These are phyloP conservation scores for Candida pseudofarinosa DNA, from an alignment of 805 yeast species.

Conservation along the genomic window DNA sequence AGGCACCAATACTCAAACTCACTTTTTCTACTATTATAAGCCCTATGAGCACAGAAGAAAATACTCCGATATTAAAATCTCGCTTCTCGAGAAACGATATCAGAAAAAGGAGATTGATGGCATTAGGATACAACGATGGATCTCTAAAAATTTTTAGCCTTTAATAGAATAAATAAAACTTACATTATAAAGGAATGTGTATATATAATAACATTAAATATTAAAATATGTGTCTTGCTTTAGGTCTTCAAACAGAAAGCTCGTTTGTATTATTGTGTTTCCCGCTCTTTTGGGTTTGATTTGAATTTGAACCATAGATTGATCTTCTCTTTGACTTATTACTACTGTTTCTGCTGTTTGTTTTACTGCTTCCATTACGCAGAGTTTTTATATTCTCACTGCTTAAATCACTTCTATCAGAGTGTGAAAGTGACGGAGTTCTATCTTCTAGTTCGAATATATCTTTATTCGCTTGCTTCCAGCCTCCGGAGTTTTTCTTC, in stretches of 20 bases:
- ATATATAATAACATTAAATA: background rate
- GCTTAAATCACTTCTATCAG: background rate
- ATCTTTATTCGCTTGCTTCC: background rate
- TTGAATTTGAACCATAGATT: conserved; percentile 21
- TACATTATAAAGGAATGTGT: background rate
- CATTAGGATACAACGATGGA: conserved; percentile 56
- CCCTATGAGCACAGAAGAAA: background rate
- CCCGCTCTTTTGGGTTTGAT: background rate
- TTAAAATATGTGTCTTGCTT: background rate
- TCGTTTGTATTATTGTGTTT: background rate
- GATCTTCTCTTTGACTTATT: conserved; percentile 25
- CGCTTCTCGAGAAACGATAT: conserved; percentile 7
- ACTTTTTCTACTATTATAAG: background rate
- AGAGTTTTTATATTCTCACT: conserved; percentile 1
- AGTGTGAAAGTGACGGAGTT: conserved; percentile 25
- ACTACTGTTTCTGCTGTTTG: conserved; percentile 6
- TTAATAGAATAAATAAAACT: background rate
- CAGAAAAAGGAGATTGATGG: conserved; percentile 24
- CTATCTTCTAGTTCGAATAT: conserved; percentile 8
- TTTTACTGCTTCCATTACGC: conserved; percentile 3
- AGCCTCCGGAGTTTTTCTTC: conserved; percentile 11
- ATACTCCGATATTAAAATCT: background rate
- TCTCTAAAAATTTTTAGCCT: conserved; percentile 22
- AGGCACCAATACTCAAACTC: background rate
- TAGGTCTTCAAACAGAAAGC: background rate